Conservation (phyloP, 2,329 filamentous ascomycete species). For the Fusarium staphyleae region DNA sequence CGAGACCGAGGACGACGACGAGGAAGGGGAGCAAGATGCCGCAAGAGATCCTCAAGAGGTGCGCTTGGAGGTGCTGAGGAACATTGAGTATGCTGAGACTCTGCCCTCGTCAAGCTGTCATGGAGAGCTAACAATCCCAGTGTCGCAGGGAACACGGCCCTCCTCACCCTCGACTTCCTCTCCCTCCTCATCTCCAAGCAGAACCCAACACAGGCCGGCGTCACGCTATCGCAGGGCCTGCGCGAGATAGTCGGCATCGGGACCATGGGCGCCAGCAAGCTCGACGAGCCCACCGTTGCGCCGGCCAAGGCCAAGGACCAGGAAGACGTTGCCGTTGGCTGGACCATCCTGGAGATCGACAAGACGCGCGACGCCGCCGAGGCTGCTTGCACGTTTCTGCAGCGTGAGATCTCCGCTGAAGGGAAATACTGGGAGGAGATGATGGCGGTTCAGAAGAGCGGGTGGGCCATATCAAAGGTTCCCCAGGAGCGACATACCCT, state of each 20-base stretch:
- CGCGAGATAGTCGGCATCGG: constrained; percentile 77
- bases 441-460: constrained; percentile 78
- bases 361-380: constrained; percentile 76
- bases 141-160: constrained; percentile 60
- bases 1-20: constrained; percentile 52
- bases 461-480: constrained; percentile 84
- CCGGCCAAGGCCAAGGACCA: constrained; percentile 63
- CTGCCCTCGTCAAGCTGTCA: not conserved
- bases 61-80: constrained; percentile 64
- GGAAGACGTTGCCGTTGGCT: constrained; percentile 68
- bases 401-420: constrained; percentile 80
- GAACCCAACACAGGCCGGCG: constrained; percentile 71
- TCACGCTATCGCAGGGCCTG: constrained; percentile 73
- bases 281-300: constrained; percentile 67
- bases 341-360: constrained; percentile 80
- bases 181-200: constrained; percentile 87
- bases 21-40: constrained; percentile 48
- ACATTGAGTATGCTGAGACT: constrained; percentile 59
- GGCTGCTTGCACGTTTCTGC: constrained; percentile 73
- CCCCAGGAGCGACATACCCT: constrained; percentile 76
- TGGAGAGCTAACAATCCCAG: constrained; percentile 33
- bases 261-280: constrained; percentile 72
- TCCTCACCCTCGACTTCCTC: constrained; percentile 80
- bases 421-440: constrained; percentile 90
- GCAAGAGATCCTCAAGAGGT: constrained; percentile 57